Conservation (phyloP, 768 basidiomycete genomes). For the Candolleomyces aberdarensis region DNA sequence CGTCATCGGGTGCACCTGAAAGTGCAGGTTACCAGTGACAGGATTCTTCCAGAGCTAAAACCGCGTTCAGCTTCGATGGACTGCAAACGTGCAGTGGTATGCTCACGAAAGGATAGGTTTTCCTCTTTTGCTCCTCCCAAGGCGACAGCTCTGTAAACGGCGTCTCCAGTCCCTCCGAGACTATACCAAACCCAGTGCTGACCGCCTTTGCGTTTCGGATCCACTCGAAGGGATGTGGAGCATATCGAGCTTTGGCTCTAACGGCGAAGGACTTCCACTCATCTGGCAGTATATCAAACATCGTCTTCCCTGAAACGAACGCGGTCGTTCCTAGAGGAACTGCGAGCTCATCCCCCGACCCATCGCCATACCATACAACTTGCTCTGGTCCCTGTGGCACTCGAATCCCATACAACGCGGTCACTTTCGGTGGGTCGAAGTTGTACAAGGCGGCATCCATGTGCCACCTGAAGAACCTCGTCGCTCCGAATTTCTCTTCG, state of each 20-base stretch:
- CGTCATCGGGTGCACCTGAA: slow-evolving; percentile 81
- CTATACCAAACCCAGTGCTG: slow-evolving; percentile 79
- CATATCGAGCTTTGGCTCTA: slow-evolving; percentile 67
- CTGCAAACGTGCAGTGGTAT: too few relatives aligned
- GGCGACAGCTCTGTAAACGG: slow-evolving; percentile 60
- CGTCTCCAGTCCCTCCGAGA: slow-evolving; percentile 69
- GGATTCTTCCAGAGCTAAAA: slow-evolving; percentile 83
- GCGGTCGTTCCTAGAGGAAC: slow-evolving; percentile 87
- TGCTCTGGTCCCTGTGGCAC: slow-evolving; percentile 66
- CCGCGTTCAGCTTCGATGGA: too few relatives aligned
- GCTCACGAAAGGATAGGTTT: slow-evolving; percentile 59
- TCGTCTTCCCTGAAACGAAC: slow-evolving; percentile 74
- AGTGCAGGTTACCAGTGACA: slow-evolving; percentile 69
- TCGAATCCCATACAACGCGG: slow-evolving; percentile 73
- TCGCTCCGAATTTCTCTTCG: slow-evolving; percentile 56
- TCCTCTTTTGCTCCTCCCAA: slow-evolving; percentile 74
- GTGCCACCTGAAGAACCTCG: slow-evolving; percentile 88
- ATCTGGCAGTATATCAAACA: slow-evolving; percentile 73
- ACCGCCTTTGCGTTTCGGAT: slow-evolving; percentile 73
- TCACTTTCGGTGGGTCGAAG: slow-evolving; percentile 71
- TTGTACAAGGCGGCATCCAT: slow-evolving; percentile 85
- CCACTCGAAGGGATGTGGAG: slow-evolving; percentile 87
- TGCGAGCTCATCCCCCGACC: slow-evolving; percentile 72
- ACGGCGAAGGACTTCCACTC: slow-evolving; percentile 79
- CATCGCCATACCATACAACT: slow-evolving; percentile 75